phyloP scores from a whole-genome alignment of 2,329 filamentous ascomycete genomes.

The Endoconidiophora polonica region DNA sequence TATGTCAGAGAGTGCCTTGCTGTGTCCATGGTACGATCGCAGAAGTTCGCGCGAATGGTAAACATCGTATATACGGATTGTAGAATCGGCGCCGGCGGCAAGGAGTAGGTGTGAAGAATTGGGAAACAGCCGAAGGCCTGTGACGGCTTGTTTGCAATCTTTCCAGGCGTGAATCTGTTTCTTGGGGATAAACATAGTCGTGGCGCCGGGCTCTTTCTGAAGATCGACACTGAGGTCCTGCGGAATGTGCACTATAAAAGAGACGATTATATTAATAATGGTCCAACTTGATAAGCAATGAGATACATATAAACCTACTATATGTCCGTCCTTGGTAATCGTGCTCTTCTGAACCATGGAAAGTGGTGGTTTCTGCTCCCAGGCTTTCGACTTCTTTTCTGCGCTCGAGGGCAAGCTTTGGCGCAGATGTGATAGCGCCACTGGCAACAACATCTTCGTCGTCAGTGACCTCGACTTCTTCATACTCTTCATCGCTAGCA shows the following conservation, averaged over 20 bases:
- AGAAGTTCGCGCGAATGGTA: conserved; percentile 81
- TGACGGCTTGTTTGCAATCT: conserved; percentile 67
- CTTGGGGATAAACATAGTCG: conserved; percentile 87
- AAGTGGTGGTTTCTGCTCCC: conserved; percentile 66
- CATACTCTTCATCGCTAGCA: conserved; percentile 62
- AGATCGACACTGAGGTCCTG: conserved; percentile 79
- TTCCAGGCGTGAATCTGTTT: conserved; percentile 87
- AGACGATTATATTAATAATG: not conserved
- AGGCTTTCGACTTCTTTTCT: conserved; percentile 41
- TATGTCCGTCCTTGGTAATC: conserved; percentile 95
- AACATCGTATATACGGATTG: conserved; percentile 85
- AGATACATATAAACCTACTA: conserved; percentile 22
- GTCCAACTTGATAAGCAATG: not conserved
- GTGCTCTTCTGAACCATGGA: conserved; percentile 66
- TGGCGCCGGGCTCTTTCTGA: conserved; percentile 59
- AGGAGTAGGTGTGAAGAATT: conserved; percentile 72
- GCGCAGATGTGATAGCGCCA: conserved; percentile 42
- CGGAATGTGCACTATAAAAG: conserved; percentile 59
- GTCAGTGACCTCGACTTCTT: conserved; percentile 59
- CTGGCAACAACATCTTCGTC: conserved; percentile 53
- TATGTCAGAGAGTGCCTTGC: conserved; percentile 76
- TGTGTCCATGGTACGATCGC: conserved; percentile 81
- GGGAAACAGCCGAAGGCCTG: conserved; percentile 80
- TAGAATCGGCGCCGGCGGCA: conserved; percentile 77
- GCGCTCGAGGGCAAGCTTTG: conserved; percentile 34